Conservation (phyloP, 2,329 filamentous ascomycete genomes). For the Domatiomyces catenatus region DNA sequence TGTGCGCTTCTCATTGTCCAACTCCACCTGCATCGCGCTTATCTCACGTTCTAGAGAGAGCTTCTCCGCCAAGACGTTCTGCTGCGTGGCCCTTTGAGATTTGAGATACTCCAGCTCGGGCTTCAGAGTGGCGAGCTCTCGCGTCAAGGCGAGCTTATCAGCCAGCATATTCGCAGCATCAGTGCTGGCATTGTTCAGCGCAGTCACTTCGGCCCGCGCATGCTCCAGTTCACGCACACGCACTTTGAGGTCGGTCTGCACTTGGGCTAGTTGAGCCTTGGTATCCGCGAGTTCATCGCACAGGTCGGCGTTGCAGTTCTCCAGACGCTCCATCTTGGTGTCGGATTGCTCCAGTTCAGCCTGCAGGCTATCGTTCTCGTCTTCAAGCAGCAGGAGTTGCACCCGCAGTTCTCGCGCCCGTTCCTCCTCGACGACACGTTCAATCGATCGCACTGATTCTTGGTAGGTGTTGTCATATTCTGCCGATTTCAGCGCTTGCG, state of each 20-base stretch:
- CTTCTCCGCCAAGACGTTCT: slow-evolving; percentile 61
- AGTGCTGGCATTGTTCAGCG: slow-evolving; percentile 49
- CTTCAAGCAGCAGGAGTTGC: slow-evolving; percentile 53
- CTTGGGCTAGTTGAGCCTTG: slow-evolving; percentile 34
- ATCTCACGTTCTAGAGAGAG: slow-evolving; percentile 64
- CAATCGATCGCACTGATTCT: slow-evolving; percentile 46
- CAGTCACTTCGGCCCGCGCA: slow-evolving; percentile 51
- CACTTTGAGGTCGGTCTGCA: slow-evolving; percentile 36
- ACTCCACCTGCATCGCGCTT: slow-evolving; percentile 59
- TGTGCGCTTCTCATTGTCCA: slow-evolving; percentile 67
- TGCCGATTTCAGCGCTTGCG: slow-evolving; percentile 31
- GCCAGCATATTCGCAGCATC: slow-evolving; percentile 56
- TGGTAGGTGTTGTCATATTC: slow-evolving; percentile 56
- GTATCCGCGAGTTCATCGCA: slow-evolving; percentile 23
- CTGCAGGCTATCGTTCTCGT: slow-evolving; percentile 56
- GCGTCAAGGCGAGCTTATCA: slow-evolving; percentile 47
- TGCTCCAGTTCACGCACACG: slow-evolving; percentile 41
- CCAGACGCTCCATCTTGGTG: slow-evolving; percentile 34
- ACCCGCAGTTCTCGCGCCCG: slow-evolving; percentile 54
- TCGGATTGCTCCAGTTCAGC: slow-evolving; percentile 47
- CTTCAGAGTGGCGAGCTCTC: slow-evolving; percentile 43
- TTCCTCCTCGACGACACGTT: slow-evolving; percentile 60
- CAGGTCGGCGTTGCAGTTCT: slow-evolving; percentile 35
- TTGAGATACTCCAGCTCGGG: slow-evolving; percentile 49
- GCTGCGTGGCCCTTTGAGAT: slow-evolving; percentile 44